Percentiles rank a stretch among this genome's conserved stretches.
Conservation (phyloP, 2,329 filamentous ascomycete genomes). For the Pseudopithomyces maydicus region DNA sequence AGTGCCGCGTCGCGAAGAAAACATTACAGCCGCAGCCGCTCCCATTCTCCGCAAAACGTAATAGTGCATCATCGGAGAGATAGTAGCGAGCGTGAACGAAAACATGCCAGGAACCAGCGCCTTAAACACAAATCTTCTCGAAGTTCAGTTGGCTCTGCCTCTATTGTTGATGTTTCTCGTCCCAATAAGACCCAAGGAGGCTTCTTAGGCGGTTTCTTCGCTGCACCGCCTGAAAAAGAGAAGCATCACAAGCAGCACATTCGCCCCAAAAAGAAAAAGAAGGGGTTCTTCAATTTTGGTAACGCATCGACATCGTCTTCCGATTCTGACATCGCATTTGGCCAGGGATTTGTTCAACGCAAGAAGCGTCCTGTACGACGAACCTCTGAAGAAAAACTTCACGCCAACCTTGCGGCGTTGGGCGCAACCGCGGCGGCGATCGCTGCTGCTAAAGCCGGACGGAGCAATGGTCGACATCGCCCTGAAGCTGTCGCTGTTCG, state of each 20-base stretch:
- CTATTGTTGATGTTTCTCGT: constrained; percentile 70
- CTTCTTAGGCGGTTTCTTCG: constrained; percentile 61
- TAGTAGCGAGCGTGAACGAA: constrained; percentile 37
- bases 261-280: constrained; percentile 46
- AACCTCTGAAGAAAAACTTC: constrained; percentile 52
- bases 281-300: constrained; percentile 56
- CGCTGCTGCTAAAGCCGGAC: constrained; percentile 46
- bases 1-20: constrained; percentile 30
- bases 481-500: constrained; percentile 43
- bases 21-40: constrained; percentile 41
- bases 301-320: constrained; percentile 54
- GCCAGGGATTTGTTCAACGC: constrained; percentile 40
- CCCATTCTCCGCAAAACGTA: constrained; percentile 40
- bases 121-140: constrained; percentile 38
- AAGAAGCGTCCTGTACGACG: constrained; percentile 39
- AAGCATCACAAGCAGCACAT: constrained; percentile 25
- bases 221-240: constrained; percentile 53
- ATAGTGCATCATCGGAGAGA: constrained; percentile 35
- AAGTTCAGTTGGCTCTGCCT: constrained; percentile 56
- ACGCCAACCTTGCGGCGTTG: constrained; percentile 52
- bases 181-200: constrained; percentile 52
- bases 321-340: constrained; percentile 54
- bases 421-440: constrained; percentile 57
- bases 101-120: constrained; percentile 30
- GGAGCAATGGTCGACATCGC: constrained; percentile 31